phyloP scores from a whole-genome alignment of 345 rosid genomes.

The Hibiscus tridactylites region DNA sequence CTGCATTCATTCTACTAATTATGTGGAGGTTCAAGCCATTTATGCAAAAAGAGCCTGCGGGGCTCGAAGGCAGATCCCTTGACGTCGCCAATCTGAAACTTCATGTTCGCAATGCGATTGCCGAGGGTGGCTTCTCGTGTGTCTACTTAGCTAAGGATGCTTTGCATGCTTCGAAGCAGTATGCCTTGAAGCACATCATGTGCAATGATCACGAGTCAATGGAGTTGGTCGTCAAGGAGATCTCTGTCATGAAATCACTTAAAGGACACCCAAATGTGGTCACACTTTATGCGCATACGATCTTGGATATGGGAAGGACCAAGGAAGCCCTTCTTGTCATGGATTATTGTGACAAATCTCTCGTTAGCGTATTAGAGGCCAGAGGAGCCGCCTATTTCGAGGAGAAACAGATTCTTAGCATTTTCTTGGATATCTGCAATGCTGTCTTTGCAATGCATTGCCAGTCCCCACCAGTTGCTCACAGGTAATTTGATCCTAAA shows the following conservation, averaged over 20 bases:
- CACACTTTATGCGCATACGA: constrained; percentile 52
- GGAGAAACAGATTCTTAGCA: constrained; percentile 67
- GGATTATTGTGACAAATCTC: constrained; percentile 89
- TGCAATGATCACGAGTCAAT: constrained; percentile 83
- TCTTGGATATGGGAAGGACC: constrained; percentile 83
- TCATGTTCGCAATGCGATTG: constrained; percentile 64
- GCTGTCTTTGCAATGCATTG: constrained; percentile 96
- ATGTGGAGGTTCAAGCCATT: constrained; percentile 98
- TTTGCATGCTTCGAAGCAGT: constrained; percentile 60
- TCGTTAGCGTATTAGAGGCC: constrained; percentile 68
- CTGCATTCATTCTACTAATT: not conserved
- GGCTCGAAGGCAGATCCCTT: constrained; percentile 77
- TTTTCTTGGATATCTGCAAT: constrained; percentile 86
- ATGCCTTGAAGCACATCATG: constrained; percentile 89
- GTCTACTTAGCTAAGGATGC: constrained; percentile 85
- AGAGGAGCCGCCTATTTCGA: constrained; percentile 81
- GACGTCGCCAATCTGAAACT: constrained; percentile 80
- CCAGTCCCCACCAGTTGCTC: constrained; percentile 86
- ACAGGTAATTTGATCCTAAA: constrained; percentile 38
- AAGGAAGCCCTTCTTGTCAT: constrained; percentile 87
- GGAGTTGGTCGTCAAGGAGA: constrained; percentile 72
- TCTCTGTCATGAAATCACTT: constrained; percentile 70
- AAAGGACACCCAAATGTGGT: constrained; percentile 90
- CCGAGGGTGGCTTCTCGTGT: constrained; percentile 94
- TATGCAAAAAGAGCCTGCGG: constrained; percentile 67